These are phyloP conservation scores for Cyberlindnera japonica DNA, from an alignment of 805 yeast species.

Conservation along the genomic window DNA sequence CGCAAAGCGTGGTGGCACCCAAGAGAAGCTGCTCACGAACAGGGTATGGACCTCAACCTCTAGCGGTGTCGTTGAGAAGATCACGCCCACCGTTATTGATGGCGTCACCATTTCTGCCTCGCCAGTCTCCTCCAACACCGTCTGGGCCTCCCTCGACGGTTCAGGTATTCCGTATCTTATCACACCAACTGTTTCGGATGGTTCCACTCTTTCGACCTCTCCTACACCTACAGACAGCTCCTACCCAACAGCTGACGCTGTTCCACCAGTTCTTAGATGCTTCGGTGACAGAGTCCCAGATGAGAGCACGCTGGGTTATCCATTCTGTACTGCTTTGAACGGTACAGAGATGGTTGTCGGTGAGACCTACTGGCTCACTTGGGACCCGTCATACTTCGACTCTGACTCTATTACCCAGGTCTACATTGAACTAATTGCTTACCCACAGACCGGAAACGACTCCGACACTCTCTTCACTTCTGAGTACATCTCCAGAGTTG, in stretches of 20 bases:
- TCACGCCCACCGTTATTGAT: constrained; percentile 52
- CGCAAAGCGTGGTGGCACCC: constrained; percentile 20
- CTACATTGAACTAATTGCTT: constrained; percentile 31
- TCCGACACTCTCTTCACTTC: constrained; percentile 33
- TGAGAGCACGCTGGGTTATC: constrained; percentile 30
- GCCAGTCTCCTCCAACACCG: constrained; percentile 38
- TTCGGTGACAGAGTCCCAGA: constrained; percentile 39
- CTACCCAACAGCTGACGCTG: constrained; percentile 36
- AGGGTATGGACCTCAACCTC: constrained; percentile 36
- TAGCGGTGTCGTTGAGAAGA: constrained; percentile 31
- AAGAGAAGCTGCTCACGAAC: constrained; percentile 24
- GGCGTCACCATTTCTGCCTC: constrained; percentile 41
- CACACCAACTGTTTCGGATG: constrained; percentile 37
- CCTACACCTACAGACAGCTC: constrained; percentile 37
- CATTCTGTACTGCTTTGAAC: constrained; percentile 39
- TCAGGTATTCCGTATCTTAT: constrained; percentile 41
- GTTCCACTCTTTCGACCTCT: constrained; percentile 36
- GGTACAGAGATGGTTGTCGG: constrained; percentile 44
- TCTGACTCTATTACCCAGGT: constrained; percentile 35
- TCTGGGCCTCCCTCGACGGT: constrained; percentile 41
- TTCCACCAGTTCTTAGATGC: constrained; percentile 44
- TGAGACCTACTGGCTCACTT: constrained; percentile 46
- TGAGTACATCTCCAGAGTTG: constrained; percentile 32
- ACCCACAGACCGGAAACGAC: constrained; percentile 32
- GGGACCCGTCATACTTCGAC: constrained; percentile 45